Percentiles rank a stretch among this genome's conserved stretches.
Conservation (phyloP, 306 rosid genomes). For the Vigna unguiculata region DNA sequence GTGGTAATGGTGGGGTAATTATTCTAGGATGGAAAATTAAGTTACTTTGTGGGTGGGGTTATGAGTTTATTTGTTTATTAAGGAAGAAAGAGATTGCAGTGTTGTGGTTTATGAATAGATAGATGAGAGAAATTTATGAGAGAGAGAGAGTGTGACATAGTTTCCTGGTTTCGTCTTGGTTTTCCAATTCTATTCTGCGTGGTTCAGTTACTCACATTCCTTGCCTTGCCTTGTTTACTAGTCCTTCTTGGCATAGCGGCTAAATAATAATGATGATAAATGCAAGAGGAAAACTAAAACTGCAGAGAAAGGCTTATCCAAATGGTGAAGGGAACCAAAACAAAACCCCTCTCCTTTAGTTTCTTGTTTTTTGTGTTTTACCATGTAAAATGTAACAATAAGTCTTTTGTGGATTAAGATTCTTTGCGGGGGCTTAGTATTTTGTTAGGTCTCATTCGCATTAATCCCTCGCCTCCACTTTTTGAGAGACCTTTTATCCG, state of each 20-base stretch:
- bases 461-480: slow-evolving; percentile 23
- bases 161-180: not conserved
- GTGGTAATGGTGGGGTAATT: slow-evolving; percentile 25
- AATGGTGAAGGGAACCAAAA: slow-evolving; percentile 35
- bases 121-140: not conserved
- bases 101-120: not conserved
- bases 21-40: slow-evolving; percentile 20
- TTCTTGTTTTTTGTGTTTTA: not conserved
- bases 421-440: slow-evolving; percentile 53
- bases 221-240: slow-evolving; percentile 64
- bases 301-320: slow-evolving; percentile 40
- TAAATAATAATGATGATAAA: not conserved
- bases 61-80: slow-evolving; percentile 48
- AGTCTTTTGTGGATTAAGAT: slow-evolving; percentile 51
- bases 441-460: slow-evolving; percentile 43
- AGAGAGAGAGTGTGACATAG: slow-evolving; percentile 21
- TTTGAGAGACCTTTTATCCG: slow-evolving; percentile 24
- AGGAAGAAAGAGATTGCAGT: not conserved
- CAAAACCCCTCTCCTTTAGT: not conserved
- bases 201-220: slow-evolving; percentile 61
- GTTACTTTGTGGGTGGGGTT: slow-evolving; percentile 50
- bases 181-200: slow-evolving; percentile 46
- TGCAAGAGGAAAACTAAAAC: slow-evolving; percentile 11
- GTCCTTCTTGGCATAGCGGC: slow-evolving; percentile 48
- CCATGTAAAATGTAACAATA: not conserved